Conservation (phyloP, 306 rosid species). For the Vigna unguiculata region DNA sequence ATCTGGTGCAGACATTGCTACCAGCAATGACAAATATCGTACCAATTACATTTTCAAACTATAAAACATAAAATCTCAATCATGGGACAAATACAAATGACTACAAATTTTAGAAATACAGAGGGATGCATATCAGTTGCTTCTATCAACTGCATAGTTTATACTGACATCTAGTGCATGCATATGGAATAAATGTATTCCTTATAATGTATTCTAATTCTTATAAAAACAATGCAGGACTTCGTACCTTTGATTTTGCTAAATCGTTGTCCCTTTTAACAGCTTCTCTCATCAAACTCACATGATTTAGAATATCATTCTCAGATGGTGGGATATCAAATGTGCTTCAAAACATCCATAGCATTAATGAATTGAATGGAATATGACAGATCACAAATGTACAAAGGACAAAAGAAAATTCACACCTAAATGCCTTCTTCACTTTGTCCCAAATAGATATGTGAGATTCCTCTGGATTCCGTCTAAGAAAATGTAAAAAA, state of each 20-base stretch:
- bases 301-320: conserved; percentile 51
- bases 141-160: neutral
- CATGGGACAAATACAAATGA: neutral
- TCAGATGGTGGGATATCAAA: conserved; percentile 55
- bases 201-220: neutral
- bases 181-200: neutral
- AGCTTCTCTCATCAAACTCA: conserved; percentile 56
- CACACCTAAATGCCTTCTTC: conserved; percentile 51
- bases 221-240: neutral
- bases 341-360: conserved; percentile 51
- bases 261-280: conserved; percentile 53
- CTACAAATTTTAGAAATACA: neutral
- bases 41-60: neutral
- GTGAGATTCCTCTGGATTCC: conserved; percentile 52
- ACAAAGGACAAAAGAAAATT: conserved; percentile 28
- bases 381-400: conserved; percentile 9
- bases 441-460: conserved; percentile 53
- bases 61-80: neutral
- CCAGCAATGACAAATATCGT: neutral
- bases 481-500: conserved; percentile 69
- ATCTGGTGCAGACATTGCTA: neutral
- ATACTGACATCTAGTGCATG: neutral
- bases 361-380: conserved; percentile 30
- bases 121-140: neutral
- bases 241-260: conserved; percentile 58